phyloP scores from a whole-genome alignment of 2,329 filamentous ascomycete species.

The Talaromyces amestolkiae region DNA sequence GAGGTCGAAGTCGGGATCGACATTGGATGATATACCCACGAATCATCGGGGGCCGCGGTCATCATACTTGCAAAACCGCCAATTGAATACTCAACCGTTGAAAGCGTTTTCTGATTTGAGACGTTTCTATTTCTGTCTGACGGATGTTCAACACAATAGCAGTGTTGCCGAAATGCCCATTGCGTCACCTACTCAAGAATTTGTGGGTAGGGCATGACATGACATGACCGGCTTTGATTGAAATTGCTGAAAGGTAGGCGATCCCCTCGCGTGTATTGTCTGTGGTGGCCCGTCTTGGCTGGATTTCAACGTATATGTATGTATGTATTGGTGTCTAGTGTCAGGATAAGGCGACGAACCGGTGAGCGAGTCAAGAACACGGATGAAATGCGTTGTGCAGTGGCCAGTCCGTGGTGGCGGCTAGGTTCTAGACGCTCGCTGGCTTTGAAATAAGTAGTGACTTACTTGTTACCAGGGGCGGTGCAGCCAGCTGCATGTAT shows the following conservation, averaged over 20 bases:
- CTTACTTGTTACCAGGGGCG: neutral
- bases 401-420: constrained; percentile 4
- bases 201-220: neutral
- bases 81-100: constrained; percentile 6
- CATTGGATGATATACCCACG: constrained; percentile 13
- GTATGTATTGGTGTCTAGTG: constrained; percentile 5
- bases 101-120: constrained; percentile 1
- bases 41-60: constrained; percentile 13
- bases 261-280: neutral
- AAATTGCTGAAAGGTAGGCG: neutral
- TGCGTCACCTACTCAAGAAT: constrained; percentile 13
- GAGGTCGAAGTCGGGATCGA: constrained; percentile 1
- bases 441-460: neutral
- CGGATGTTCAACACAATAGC: neutral
- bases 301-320: neutral
- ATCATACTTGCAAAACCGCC: constrained; percentile 6
- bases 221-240: neutral
- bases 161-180: constrained; percentile 11
- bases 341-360: neutral
- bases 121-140: neutral
- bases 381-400: neutral
- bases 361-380: neutral
- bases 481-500: constrained; percentile 15
- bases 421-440: constrained; percentile 3
- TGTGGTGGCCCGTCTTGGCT: neutral